Base-by-base conservation (phyloP, 805 yeast species). In the Huiozyma sinensis region DNA sequence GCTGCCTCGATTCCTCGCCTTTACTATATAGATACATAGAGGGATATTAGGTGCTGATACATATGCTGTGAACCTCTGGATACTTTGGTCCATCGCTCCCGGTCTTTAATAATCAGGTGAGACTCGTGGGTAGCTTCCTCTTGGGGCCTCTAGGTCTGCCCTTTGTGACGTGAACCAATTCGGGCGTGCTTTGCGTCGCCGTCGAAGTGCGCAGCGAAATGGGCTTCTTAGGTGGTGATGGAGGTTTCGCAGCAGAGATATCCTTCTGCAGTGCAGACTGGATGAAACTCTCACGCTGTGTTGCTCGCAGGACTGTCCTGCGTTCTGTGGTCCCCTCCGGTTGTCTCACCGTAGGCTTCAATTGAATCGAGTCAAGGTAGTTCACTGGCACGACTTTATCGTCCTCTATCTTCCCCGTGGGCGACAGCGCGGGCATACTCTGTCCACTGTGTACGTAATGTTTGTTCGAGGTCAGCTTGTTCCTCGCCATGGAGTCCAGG, bases 111-210 rank as follows among this genome's bases (percentile, higher is more conserved):
- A n/a, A n/a, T n/a, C 24, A 17, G 24, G 4, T 4, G 4, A 17
- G 28, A 11, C 28, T 42, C 17, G 50, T 53, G 2, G 71, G 73
- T n/a, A 61, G 51, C 41, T 66, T 56, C 45, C 72, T 51, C 44
- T 57, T 66, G 17, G 70, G 71, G 1, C 69, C 71, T 13, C 58
- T 58, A 7, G 68, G 50, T 43, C 71, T 56, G 6, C 43, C 47
- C 49, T 64, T 66, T 34, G 57, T 66, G 8, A 54, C 46, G 39
- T 63, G 68, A 3, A 40, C 52, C 36, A 64, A 12, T 10, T 27
- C 12, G 10, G 41, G 36, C 3, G 38, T 9, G 17, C 36, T 28
- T 7, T 30, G 3, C 9, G 37, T 13, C 10, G 40, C 28, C 7
- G 31, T 32, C 24, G 24, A 17, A 33, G 9, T 28, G n/a, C 37